phyloP scores from a whole-genome alignment of 495 filamentous ascomycete genomes.

The Wilcoxina mikolae region DNA sequence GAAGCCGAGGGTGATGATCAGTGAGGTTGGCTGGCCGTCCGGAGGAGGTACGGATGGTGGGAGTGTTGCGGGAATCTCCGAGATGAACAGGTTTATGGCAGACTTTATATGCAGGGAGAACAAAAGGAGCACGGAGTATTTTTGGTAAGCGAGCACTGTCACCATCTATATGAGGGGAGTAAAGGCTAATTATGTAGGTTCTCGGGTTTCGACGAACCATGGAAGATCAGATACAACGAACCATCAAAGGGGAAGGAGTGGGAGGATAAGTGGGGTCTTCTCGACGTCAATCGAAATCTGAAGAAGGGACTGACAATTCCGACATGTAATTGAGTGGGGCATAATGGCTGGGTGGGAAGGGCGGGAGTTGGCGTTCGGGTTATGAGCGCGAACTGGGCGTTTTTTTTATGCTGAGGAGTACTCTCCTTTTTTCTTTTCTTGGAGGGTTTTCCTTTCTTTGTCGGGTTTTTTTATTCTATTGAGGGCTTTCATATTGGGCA shows the following conservation, averaged over 20 bases:
- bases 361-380: no score
- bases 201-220: conserved; percentile 87
- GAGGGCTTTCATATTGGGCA: not conserved
- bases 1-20: conserved; percentile 57
- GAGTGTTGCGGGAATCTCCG: conserved; percentile 59
- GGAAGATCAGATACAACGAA: conserved; percentile 65
- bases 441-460: not conserved
- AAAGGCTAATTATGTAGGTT: conserved; percentile 41
- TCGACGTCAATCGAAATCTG: conserved; percentile 73
- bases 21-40: conserved; percentile 86
- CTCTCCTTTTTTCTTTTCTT: not conserved
- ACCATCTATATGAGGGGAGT: not conserved
- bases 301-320: conserved; percentile 79
- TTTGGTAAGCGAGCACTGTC: conserved; percentile 48
- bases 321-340: conserved; percentile 42
- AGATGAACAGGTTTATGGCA: conserved; percentile 78
- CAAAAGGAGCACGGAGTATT: conserved; percentile 72
- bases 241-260: conserved; percentile 49
- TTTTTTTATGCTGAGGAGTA: not conserved
- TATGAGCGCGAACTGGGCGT: no score
- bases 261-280: conserved; percentile 93
- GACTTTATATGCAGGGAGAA: conserved; percentile 73
- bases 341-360: not conserved
- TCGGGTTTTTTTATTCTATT: not conserved
- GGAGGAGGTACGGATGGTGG: conserved; percentile 56